Conservation (phyloP, 164 flowering plant genomes). For the Tetrastigma voinierianum region DNA sequence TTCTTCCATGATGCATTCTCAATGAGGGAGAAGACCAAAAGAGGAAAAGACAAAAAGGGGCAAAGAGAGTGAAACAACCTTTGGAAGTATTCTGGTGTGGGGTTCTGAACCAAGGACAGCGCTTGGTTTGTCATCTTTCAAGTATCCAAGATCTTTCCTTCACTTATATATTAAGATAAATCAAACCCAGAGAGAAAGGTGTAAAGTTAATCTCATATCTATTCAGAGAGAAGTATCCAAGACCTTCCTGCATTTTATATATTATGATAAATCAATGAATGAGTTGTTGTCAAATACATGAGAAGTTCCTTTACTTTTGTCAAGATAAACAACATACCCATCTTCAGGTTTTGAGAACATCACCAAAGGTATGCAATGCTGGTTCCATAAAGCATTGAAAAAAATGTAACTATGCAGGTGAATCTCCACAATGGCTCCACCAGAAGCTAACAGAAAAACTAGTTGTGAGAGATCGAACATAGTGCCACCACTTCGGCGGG, state of each 20-base stretch:
- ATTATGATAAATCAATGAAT: too few relatives aligned
- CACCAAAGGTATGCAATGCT: not conserved
- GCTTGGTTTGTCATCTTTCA: too few relatives aligned
- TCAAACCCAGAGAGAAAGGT: too few relatives aligned
- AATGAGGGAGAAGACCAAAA: not conserved
- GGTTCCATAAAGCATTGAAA: not conserved
- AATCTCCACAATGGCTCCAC: conserved; percentile 55
- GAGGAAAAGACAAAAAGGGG: not conserved
- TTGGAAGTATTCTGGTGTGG: too few relatives aligned
- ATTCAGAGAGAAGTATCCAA: too few relatives aligned
- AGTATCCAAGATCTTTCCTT: too few relatives aligned
- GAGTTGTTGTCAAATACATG: not conserved
- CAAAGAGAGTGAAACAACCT: too few relatives aligned
- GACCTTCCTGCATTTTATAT: too few relatives aligned
- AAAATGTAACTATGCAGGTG: too few relatives aligned
- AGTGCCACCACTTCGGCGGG: conserved; percentile 99
- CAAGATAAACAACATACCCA: not conserved
- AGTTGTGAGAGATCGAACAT: conserved; percentile 78
- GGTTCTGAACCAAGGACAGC: too few relatives aligned
- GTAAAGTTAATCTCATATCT: too few relatives aligned
- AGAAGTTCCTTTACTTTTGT: not conserved
- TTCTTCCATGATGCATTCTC: conserved; percentile 17
- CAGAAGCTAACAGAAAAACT: conserved; percentile 96
- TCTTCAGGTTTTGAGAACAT: not conserved
- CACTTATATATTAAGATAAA: too few relatives aligned